These are phyloP conservation scores for Cryptosporidium xiaoi DNA, from an alignment of 169 alveolate species.

Conservation along the genomic window DNA sequence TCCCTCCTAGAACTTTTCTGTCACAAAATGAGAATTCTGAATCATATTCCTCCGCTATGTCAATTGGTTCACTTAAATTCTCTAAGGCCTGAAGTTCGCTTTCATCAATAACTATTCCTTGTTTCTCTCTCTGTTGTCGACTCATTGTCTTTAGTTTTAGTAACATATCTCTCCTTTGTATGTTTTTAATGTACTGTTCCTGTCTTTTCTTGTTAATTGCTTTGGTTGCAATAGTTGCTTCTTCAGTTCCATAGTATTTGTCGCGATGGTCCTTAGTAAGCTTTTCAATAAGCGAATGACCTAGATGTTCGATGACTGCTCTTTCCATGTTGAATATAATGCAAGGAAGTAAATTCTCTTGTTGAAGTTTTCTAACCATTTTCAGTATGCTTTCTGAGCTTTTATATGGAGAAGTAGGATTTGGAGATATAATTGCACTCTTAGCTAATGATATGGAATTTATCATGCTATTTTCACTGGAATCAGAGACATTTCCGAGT, in stretches of 20 bases:
- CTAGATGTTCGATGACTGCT: constrained; percentile 83
- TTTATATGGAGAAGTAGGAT: constrained; percentile 46
- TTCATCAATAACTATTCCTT: constrained; percentile 83
- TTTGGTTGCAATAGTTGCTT: constrained; percentile 82
- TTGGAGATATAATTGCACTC: constrained; percentile 22
- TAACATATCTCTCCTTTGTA: constrained; percentile 84
- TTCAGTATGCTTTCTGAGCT: constrained; percentile 78
- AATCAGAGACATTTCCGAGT: not conserved
- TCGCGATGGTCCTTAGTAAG: constrained; percentile 85
- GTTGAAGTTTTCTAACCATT: constrained; percentile 83
- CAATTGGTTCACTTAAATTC: constrained; percentile 83
- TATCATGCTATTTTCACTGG: not conserved
- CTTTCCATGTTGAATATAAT: constrained; percentile 88
- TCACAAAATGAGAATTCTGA: constrained; percentile 86
- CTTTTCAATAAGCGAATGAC: constrained; percentile 79
- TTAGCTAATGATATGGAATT: constrained; percentile 27
- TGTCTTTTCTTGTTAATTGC: constrained; percentile 83
- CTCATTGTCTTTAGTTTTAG: constrained; percentile 83
- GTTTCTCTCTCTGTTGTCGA: constrained; percentile 87
- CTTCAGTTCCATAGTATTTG: constrained; percentile 88
- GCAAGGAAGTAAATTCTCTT: constrained; percentile 86
- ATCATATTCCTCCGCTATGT: constrained; percentile 89
- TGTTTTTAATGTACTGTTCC: constrained; percentile 83
- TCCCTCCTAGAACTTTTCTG: constrained; percentile 80
- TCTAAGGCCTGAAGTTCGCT: constrained; percentile 81